Evolutionary conservation across 2,329 filamentous ascomycete species (phyloP).

Genomic region (Scleromitrula shiraiana): DNA sequence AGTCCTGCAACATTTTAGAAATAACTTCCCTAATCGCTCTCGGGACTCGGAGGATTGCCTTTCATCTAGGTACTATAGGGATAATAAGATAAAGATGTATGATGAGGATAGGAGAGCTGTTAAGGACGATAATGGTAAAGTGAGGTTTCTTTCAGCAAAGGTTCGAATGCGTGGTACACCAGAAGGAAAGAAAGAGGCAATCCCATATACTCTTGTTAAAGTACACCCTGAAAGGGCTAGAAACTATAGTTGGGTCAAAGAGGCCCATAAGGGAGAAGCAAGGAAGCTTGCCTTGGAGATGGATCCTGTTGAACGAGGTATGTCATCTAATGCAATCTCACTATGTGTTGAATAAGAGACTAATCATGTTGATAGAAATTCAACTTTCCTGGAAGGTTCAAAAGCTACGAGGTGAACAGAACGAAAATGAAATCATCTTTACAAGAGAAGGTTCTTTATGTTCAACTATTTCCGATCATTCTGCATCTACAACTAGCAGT

Average conservation of each 20-base stretch:
- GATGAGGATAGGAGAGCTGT: slow-evolving; percentile 1
- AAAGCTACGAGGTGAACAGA: no score
- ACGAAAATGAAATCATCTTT: no score
- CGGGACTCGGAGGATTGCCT: slow-evolving; percentile 9
- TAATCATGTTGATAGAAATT: no score
- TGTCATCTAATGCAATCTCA: not conserved
- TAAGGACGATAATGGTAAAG: slow-evolving; percentile 8
- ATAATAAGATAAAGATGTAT: slow-evolving; percentile 8
- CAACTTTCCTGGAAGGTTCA: no score
- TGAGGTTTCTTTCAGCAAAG: slow-evolving; percentile 4
- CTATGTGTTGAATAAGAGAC: no score
- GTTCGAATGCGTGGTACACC: slow-evolving; percentile 10
- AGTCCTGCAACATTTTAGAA: slow-evolving; percentile 2
- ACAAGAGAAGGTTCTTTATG: no score
- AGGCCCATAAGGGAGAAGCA: slow-evolving; percentile 8
- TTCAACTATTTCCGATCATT: no score
- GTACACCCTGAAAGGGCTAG: slow-evolving; percentile 9
- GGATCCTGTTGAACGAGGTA: not conserved
- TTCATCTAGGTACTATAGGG: slow-evolving; percentile 12
- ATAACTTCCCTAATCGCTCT: not conserved
- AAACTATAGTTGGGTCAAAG: slow-evolving; percentile 9
- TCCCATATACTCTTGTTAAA: slow-evolving; percentile 12
- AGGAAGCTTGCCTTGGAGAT: not conserved
- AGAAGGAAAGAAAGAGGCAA: slow-evolving; percentile 3
- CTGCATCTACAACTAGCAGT: no score